phyloP scores from a whole-genome alignment of 345 rosid species.

The Lepidium aucheri region DNA sequence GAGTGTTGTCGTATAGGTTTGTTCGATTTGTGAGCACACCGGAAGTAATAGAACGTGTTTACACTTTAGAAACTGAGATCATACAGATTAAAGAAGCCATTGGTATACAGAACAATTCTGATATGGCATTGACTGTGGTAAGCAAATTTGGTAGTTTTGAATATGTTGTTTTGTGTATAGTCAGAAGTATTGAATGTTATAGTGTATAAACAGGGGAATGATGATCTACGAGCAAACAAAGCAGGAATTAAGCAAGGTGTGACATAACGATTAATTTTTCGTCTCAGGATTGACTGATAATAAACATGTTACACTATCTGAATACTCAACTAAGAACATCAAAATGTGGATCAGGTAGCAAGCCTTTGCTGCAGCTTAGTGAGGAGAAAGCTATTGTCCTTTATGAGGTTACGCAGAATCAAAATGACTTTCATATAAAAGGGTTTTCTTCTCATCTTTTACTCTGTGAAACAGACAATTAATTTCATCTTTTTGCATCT shows the following conservation, averaged over 20 bases:
- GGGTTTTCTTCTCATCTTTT: neutral
- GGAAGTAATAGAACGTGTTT: constrained; percentile 74
- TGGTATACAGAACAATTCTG: constrained; percentile 61
- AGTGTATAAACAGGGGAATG: constrained; percentile 45
- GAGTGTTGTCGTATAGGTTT: constrained; percentile 45
- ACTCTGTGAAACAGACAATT: neutral
- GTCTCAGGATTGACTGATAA: neutral
- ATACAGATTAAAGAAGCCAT: constrained; percentile 88
- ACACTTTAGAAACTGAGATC: constrained; percentile 81
- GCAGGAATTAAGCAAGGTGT: constrained; percentile 60
- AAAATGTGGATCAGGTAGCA: constrained; percentile 43
- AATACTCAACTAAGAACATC: neutral
- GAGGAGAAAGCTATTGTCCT: constrained; percentile 93
- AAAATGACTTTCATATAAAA: neutral
- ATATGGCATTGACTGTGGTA: constrained; percentile 46
- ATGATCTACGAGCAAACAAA: constrained; percentile 35
- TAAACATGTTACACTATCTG: neutral
- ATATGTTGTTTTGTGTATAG: constrained; percentile 1
- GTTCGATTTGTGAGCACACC: constrained; percentile 98
- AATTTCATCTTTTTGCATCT: constrained; percentile 18
- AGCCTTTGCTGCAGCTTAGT: constrained; percentile 31
- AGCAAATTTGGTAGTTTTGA: constrained; percentile 20
- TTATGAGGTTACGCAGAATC: constrained; percentile 45
- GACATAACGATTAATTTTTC: neutral
- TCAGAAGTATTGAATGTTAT: constrained; percentile 2